A percentile compares a stretch with the other conserved stretches of the same genome.
Conservation (phyloP, 805 yeast genomes). For the Schwanniomyces polymorphus region DNA sequence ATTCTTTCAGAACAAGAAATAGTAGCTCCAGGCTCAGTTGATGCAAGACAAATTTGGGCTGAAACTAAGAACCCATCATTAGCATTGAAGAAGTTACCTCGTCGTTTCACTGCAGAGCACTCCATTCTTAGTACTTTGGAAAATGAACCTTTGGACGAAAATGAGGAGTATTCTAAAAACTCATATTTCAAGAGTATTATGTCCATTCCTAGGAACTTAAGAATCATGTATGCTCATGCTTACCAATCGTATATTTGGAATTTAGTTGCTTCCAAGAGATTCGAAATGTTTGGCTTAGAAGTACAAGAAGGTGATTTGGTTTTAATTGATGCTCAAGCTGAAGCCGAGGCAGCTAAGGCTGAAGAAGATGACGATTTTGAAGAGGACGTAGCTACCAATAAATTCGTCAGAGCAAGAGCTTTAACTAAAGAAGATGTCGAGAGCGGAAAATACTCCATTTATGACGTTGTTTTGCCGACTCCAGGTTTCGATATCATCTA, state of each 20-base stretch:
- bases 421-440: slow-evolving; percentile 74
- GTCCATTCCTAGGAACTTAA: slow-evolving; percentile 87
- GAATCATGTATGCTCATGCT: slow-evolving; percentile 96
- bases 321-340: slow-evolving; percentile 16
- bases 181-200: slow-evolving; percentile 79
- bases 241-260: slow-evolving; percentile 98
- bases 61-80: slow-evolving; percentile 62
- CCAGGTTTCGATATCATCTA: slow-evolving; percentile 94
- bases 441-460: slow-evolving; percentile 58
- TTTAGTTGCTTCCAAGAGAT: slow-evolving; percentile 72
- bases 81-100: slow-evolving; percentile 80
- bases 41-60: slow-evolving; percentile 82
- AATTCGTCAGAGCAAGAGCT: slow-evolving; percentile 65
- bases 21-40: slow-evolving; percentile 78
- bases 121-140: slow-evolving; percentile 64
- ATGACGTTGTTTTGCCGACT: slow-evolving; percentile 89
- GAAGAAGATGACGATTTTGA: slow-evolving; percentile 49
- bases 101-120: slow-evolving; percentile 81
- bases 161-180: slow-evolving; percentile 45
- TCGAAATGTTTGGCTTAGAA: slow-evolving; percentile 65
- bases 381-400: slow-evolving; percentile 67
- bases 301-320: slow-evolving; percentile 85
- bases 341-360: not conserved
- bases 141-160: slow-evolving; percentile 46
- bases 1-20: slow-evolving; percentile 83